Base-by-base conservation (phyloP, 2,329 filamentous ascomycete genomes). In the Myriosclerotinia duriaeana region DNA sequence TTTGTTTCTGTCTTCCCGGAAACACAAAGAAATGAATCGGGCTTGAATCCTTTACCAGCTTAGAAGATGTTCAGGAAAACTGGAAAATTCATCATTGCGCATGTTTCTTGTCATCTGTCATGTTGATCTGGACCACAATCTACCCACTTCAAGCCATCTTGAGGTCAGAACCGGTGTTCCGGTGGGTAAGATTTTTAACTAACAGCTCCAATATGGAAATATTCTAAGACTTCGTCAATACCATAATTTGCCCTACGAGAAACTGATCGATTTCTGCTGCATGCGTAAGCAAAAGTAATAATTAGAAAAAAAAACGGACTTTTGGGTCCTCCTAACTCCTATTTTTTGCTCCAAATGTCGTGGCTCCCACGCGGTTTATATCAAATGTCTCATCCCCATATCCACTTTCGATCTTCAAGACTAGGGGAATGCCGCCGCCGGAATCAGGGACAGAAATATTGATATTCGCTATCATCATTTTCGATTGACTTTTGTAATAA, bases 351-450 rank as follows among this genome's bases (percentile, higher is more conserved):
- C 9, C 30, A 38, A 17, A 26, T 8, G 26, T 61, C 44, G 5
- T 38, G 44, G 34, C 50, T 61, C 30, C 58, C 44, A 38, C 58
- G 58, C 20, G 58, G 30, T 52, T 61, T 61, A 50, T 52, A 52
- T 61, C 38, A 36, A 50, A 61, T 50, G 58, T 60, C 42, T 60
- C 56, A 61, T 50, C 58, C 44, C 22, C 44, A 61, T 52, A 61
- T 61, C 58, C 58, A 61, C 58, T 61, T 50, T 52, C 34, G 58
- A 61, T 50, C 44, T 44, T 60, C 58, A 2, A 50, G 26, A 26
- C 30, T 38, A 50, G 30, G 44, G 58, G 58, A 58, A 48, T 34
- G 20, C 56, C 56, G 56, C 42, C 42, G 38, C 55, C 8, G 42
- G 26, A 58, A n/a, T 59, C 40, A 59, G 55, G 42, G 22, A 50